Evolutionary conservation across 768 basidiomycete species (phyloP).

Genomic region (Sporobolomyces roseus): DNA sequence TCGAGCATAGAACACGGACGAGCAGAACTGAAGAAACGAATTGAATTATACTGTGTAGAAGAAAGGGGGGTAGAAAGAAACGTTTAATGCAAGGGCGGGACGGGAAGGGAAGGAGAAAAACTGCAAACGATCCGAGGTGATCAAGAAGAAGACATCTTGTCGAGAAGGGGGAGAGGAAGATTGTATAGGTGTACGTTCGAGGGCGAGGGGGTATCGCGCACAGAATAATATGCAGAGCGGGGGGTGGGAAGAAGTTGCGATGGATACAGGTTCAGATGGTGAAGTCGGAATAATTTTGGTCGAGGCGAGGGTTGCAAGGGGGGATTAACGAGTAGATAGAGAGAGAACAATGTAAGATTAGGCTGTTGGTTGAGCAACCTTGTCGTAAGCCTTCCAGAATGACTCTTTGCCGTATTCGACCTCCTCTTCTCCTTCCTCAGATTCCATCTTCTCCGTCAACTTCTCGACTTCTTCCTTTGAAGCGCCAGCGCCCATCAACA

Average conservation of each 20-base stretch:
- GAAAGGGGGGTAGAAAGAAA: slow-evolving; percentile 15
- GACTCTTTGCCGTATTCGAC: slow-evolving; percentile 28
- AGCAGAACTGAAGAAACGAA: no score
- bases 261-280: slow-evolving; percentile 1
- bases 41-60: not conserved
- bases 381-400: slow-evolving; percentile 18
- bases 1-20: no score
- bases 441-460: slow-evolving; percentile 33
- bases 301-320: no score
- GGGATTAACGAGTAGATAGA: no score
- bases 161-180: not conserved
- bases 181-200: not conserved
- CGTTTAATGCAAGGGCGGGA: not conserved
- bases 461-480: slow-evolving; percentile 21
- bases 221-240: slow-evolving; percentile 2
- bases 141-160: not conserved
- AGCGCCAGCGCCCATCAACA: slow-evolving; percentile 24
- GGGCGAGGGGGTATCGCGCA: slow-evolving; percentile 10
- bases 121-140: not conserved
- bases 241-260: not conserved
- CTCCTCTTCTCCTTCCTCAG: slow-evolving; percentile 40
- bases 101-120: not conserved
- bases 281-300: not conserved
- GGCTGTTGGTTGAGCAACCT: slow-evolving; percentile 6
- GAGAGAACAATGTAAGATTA: not conserved